These are phyloP conservation scores for Kurtzmaniella quercitrusa DNA, from an alignment of 1,139 yeast genomes.

Conservation along the genomic window DNA sequence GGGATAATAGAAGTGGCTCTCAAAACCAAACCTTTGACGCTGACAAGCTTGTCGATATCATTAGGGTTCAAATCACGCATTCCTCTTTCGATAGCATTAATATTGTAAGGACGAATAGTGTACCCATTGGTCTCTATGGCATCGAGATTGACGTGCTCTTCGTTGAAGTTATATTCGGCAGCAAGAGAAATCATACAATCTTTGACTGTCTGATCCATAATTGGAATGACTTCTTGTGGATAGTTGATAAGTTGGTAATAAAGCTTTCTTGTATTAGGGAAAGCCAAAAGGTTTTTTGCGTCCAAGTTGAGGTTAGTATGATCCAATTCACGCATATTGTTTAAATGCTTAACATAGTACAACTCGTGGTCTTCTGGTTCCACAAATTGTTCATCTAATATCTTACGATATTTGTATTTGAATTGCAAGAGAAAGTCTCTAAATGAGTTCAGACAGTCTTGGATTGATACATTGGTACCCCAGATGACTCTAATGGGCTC, in stretches of 20 bases:
- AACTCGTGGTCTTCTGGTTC: conserved; percentile 65
- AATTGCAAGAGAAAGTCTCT: conserved; percentile 81
- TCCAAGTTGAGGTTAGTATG: conserved; percentile 82
- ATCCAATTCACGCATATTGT: conserved; percentile 73
- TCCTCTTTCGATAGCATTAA: conserved; percentile 62
- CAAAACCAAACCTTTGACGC: conserved; percentile 86
- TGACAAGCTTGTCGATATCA: conserved; percentile 90
- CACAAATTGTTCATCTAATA: conserved; percentile 34
- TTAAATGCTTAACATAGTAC: conserved; percentile 69
- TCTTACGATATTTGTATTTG: conserved; percentile 71
- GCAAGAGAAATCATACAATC: conserved; percentile 83
- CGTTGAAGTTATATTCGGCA: conserved; percentile 44
- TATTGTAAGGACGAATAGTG: conserved; percentile 84
- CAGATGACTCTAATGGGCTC: conserved; percentile 90
- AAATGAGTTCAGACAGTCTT: conserved; percentile 76
- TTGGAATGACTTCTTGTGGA: conserved; percentile 96
- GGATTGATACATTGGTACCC: conserved; percentile 97
- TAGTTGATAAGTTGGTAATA: conserved; percentile 84
- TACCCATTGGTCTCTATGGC: conserved; percentile 79
- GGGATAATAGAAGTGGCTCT: conserved; percentile 92
- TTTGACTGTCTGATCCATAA: conserved; percentile 94
- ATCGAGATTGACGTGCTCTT: conserved; percentile 43
- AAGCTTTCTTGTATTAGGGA: conserved; percentile 70
- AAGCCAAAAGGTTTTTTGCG: conserved; percentile 72
- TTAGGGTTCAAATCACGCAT: conserved; percentile 95